phyloP scores from a whole-genome alignment of 495 filamentous ascomycete genomes.

The Pseudevernia furfuracea region DNA sequence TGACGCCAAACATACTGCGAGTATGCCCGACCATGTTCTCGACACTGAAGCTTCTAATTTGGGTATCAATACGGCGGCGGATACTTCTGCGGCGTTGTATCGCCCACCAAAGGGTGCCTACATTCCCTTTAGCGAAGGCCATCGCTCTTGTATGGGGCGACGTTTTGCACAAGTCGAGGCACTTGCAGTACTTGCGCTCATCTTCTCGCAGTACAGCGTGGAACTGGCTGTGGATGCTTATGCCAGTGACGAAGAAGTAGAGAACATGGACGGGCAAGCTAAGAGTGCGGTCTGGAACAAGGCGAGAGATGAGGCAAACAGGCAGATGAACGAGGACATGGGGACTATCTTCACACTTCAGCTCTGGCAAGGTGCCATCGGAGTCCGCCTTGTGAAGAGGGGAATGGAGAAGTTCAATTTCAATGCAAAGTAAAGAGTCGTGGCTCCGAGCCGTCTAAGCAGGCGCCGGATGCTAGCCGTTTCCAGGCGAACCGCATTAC shows the following conservation, averaged over 20 bases:
- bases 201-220: conserved; percentile 57
- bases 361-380: conserved; percentile 49
- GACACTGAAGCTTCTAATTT: conserved; percentile 9
- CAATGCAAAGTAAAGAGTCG: neutral
- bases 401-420: conserved; percentile 51
- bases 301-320: conserved; percentile 43
- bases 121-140: conserved; percentile 64
- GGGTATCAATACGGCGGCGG: conserved; percentile 21
- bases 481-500: neutral
- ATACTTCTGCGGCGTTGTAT: conserved; percentile 46
- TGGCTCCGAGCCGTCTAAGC: neutral
- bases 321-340: conserved; percentile 35
- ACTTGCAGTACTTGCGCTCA: conserved; percentile 51
- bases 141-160: conserved; percentile 58
- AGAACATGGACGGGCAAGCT: conserved; percentile 12
- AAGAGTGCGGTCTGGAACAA: conserved; percentile 45
- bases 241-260: conserved; percentile 53
- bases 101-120: conserved; percentile 53
- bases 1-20: conserved; percentile 27
- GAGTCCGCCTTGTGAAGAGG: conserved; percentile 53
- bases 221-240: conserved; percentile 60
- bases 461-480: neutral
- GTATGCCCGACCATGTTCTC: conserved; percentile 21
- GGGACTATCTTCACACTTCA: conserved; percentile 53
- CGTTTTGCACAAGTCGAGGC: conserved; percentile 66